phyloP scores from a whole-genome alignment of 805 yeast species.

The Kuraishia floccosa region DNA sequence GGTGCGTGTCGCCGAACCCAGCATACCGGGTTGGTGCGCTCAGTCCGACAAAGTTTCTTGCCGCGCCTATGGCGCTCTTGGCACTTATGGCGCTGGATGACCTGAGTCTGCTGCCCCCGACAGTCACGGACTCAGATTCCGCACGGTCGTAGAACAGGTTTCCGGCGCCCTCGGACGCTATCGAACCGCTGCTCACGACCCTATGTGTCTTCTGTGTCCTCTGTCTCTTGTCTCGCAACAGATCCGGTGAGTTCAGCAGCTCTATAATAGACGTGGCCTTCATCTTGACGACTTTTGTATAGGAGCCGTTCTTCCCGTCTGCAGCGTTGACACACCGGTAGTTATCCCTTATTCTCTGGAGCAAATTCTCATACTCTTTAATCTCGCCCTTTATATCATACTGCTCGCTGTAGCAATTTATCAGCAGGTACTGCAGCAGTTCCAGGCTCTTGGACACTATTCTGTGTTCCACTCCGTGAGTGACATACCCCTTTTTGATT shows the following conservation, averaged over 20 bases:
- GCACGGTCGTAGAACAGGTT: too few relatives aligned
- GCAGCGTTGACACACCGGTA: constrained; percentile 7
- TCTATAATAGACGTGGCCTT: constrained; percentile 7
- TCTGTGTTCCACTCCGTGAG: constrained; percentile 16
- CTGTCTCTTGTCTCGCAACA: too few relatives aligned
- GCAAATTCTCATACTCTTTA: constrained; percentile 5
- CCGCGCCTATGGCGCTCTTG: too few relatives aligned
- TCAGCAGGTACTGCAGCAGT: constrained; percentile 12
- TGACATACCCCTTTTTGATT: constrained; percentile 14
- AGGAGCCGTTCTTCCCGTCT: constrained; percentile 12
- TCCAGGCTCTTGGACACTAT: constrained; percentile 14
- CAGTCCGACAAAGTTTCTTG: too few relatives aligned
- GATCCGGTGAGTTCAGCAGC: too few relatives aligned
- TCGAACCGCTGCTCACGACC: too few relatives aligned
- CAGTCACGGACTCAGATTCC: too few relatives aligned
- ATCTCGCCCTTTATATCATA: constrained; percentile 13
- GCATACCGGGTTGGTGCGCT: neutral
- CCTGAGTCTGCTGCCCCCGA: neutral
- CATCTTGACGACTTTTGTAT: constrained; percentile 11
- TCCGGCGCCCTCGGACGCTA: too few relatives aligned
- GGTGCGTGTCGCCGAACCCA: neutral
- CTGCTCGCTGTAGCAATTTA: constrained; percentile 12
- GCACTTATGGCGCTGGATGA: too few relatives aligned
- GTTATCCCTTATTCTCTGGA: constrained; percentile 7
- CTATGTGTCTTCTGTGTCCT: too few relatives aligned